Percentiles rank a stretch among this genome's conserved stretches.
Conservation (phyloP, 2,329 filamentous ascomycete species). For the Acephala macrosclerotiorum region DNA sequence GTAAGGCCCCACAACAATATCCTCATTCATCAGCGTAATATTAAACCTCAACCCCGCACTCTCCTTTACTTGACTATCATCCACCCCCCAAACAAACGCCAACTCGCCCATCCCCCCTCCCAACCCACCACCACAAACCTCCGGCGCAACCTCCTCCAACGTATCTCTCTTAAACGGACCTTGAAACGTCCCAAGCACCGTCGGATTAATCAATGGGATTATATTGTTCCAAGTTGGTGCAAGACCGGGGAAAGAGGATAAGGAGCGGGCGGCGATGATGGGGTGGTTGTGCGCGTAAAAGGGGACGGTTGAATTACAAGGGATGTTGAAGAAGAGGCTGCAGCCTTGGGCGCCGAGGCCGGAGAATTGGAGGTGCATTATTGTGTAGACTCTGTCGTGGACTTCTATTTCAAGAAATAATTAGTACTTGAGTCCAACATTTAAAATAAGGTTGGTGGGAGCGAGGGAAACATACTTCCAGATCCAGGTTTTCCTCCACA, state of each 20-base stretch:
- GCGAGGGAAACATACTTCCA: not conserved
- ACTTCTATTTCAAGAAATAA: not conserved
- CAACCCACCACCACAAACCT: not conserved
- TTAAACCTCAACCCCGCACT: slow-evolving; percentile 3
- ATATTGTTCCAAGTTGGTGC: slow-evolving; percentile 5
- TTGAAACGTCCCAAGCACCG: not conserved
- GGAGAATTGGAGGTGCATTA: slow-evolving; percentile 6
- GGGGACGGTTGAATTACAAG: not conserved
- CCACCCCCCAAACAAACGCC: slow-evolving; percentile 1
- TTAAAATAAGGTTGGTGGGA: not conserved
- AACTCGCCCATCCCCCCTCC: not conserved
- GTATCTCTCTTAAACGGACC: not conserved
- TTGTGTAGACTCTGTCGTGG: slow-evolving; percentile 6
- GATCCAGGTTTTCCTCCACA: not conserved
- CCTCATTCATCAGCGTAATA: slow-evolving; percentile 3
- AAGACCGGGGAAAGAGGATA: not conserved
- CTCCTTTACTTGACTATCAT: not conserved
- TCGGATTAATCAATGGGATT: not conserved
- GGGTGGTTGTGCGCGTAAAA: slow-evolving; percentile 1
- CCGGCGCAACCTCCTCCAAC: not conserved
- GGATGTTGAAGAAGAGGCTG: not conserved
- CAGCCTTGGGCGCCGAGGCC: not conserved
- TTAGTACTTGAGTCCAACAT: not conserved
- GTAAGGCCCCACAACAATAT: slow-evolving; percentile 8
- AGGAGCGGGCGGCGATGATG: not conserved